These are phyloP conservation scores for Aotearoamyces nothofagi DNA, from an alignment of 2,329 filamentous ascomycete species.

Conservation along the genomic window DNA sequence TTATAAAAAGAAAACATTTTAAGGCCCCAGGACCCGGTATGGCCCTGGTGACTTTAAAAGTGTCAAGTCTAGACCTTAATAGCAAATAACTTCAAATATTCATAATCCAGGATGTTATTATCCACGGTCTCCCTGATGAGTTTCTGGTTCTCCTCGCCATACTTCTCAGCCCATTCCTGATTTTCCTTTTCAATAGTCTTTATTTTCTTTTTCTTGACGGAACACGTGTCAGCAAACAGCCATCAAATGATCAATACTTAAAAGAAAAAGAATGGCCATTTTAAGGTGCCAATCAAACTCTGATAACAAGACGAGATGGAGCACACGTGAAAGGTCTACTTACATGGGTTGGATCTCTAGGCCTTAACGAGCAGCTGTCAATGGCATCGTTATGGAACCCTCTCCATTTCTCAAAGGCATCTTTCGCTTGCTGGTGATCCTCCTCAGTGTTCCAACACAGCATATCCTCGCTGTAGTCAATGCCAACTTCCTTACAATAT, in stretches of 20 bases:
- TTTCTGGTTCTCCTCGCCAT: constrained; percentile 53
- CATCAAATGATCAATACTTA: not conserved
- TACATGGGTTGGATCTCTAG: constrained; percentile 51
- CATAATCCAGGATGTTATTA: constrained; percentile 59
- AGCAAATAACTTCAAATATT: constrained; percentile 68
- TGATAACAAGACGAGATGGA: not conserved
- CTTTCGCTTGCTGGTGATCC: constrained; percentile 50
- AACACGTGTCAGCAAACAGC: constrained; percentile 4
- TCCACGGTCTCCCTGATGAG: constrained; percentile 57
- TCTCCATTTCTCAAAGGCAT: constrained; percentile 89
- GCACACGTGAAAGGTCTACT: constrained; percentile 15
- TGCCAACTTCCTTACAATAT: constrained; percentile 69
- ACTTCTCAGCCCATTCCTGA: constrained; percentile 59
- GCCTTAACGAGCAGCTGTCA: constrained; percentile 60
- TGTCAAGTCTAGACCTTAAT: constrained; percentile 35
- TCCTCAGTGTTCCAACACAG: constrained; percentile 69
- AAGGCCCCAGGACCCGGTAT: too few species aligned
- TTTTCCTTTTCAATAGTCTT: constrained; percentile 53
- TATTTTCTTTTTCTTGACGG: constrained; percentile 34
- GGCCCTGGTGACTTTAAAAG: too few species aligned
- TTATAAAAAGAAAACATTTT: not conserved
- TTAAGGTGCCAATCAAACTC: too few species aligned
- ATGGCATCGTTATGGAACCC: constrained; percentile 96
- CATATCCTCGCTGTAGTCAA: constrained; percentile 66
- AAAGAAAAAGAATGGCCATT: constrained; percentile 4